Base-by-base conservation (phyloP, 257 asterid genomes). In the Nyctanthes arbortristis region DNA sequence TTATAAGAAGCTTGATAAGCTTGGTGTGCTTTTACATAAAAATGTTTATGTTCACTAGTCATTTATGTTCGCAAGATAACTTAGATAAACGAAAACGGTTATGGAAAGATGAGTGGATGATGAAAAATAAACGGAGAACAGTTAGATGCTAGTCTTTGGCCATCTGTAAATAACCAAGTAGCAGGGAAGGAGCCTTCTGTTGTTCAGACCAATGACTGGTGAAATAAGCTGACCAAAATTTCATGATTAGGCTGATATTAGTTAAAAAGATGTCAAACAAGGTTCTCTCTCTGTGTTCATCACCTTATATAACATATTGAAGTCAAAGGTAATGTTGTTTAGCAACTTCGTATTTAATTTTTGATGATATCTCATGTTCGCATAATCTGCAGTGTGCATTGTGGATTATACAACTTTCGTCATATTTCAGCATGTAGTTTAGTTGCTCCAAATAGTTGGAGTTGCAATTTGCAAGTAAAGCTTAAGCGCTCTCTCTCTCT, bases 41-140 rank as follows among this genome's bases (percentile, higher is more conserved):
- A 47, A 60, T 56, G 14, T 7, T 27, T 76, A n/a, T 13, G 22
- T 43, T 39, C 14, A 39, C 13, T 52, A 24, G 29, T 52, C 31
- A 52, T 16, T 20, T 7, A 22, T 8, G 24, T n/a, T n/a, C 16
- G n/a, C 8, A 49, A 22, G 57, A 28, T 6, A 49, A n/a, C n/a
- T n/a, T n/a, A n/a, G n/a, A 49, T 49, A 7, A 14, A 24, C 14
- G 59, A 16, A 52, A 52, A 52, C 5, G 16, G 29, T 22, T 24
- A n/a, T 52, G 10, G 16, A 16, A 9, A 52, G n/a, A 9, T 65
- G 37, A n/a, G 20, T 34, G 33, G 10, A 60, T 55, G 12, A 32
- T 20, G 32, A 31, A 47, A 22, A 60, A 34, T 32, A 58, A 63
- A 28, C 71, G 54, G 52, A 61, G 66, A 52, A 39, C 14, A 55